Conservation (phyloP, 805 yeast genomes). For the Dipodascus geniculatus region DNA sequence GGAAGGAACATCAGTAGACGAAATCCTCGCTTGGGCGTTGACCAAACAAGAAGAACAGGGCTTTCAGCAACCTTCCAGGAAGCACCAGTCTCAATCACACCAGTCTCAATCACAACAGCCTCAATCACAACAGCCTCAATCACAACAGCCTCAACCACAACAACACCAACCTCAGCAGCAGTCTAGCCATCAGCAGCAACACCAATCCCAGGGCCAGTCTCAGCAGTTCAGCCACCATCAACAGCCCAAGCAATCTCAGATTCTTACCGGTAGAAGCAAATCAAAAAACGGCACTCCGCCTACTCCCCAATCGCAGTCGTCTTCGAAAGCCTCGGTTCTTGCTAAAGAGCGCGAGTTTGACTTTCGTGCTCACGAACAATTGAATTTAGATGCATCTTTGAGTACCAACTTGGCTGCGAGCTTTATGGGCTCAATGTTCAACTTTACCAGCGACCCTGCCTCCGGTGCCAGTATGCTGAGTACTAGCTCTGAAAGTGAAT, state of each 20-base stretch:
- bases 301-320: too few relatives aligned
- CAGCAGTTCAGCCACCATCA: neutral
- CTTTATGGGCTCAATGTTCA: neutral
- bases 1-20: conserved; percentile 4
- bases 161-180: neutral
- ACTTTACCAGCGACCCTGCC: neutral
- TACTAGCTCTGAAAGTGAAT: neutral
- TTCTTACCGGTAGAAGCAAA: neutral
- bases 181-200: neutral
- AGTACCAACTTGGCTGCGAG: neutral
- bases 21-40: conserved; percentile 15
- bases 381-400: neutral
- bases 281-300: neutral
- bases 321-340: neutral
- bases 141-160: neutral
- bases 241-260: neutral
- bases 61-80: neutral
- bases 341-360: neutral
- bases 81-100: neutral
- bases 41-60: conserved; percentile 2
- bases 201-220: neutral
- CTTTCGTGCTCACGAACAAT: neutral
- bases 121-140: neutral
- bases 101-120: neutral
- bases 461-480: neutral